Base-by-base conservation (phyloP, 1,139 yeast species). In the Nakaseomyces uthaithaninus region DNA sequence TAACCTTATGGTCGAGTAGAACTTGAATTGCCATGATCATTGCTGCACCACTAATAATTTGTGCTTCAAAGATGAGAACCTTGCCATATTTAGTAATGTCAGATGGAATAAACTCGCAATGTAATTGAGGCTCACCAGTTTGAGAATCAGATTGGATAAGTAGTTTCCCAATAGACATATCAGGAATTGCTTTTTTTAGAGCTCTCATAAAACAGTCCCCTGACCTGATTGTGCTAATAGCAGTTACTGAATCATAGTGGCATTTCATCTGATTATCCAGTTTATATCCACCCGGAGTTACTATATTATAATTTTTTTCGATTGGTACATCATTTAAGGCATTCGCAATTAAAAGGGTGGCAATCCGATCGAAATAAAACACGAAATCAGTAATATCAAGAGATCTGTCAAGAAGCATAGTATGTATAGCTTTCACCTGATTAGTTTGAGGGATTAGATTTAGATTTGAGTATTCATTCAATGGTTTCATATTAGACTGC, bases 91-190 rank as follows among this genome's bases (percentile, higher is more conserved):
- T 27, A 2, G 49, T 45, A n/a, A 64, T 52, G 15, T 54, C 48
- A 1, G 47, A 47, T 1, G 84, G 79, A 31, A 91, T 63, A 22
- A 77, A 72, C 50, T 82, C 80, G 22, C 80, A 77, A 59, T 87
- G 96, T 44, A 91, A 66, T 55, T 83, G 91, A 0, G 97, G 97
- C 60, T 91, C 97, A 6, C 97, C 97, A 0, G 96, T 86, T 28
- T 71, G 64, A 0, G 93, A 70, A 57, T 87, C 95, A 8, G 94
- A 80, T 60, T 89, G 95, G 53, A 91, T 86, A 40, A 91, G 66
- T 31, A 91, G 60, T 55, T 87, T 84, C 1, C 98, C 97, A 35
- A 86, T 69, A 11, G 77, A 71, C 17, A 85, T 76, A 40, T 80
- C 86, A 0, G 95, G 93, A 26, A 86, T 69, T 0, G 91, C 75